Percentiles rank a stretch among this genome's conserved stretches.
phyloP scores from a whole-genome alignment of 1,139 yeast species.

The Candida pseudoviswanathii region DNA sequence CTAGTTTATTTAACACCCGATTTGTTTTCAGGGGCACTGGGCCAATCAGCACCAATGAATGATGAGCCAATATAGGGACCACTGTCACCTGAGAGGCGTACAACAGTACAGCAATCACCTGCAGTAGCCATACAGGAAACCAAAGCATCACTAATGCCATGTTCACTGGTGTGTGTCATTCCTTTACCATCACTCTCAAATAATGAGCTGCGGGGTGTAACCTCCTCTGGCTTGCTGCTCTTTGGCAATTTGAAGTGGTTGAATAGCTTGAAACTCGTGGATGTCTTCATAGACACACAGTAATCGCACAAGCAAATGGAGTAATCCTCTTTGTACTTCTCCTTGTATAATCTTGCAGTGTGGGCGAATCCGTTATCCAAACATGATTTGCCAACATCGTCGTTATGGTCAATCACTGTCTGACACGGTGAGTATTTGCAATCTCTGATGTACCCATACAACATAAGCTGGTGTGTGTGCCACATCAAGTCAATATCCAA shows the following conservation, averaged over 20 bases:
- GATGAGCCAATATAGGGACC: no score
- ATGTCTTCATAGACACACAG: conserved; percentile 11
- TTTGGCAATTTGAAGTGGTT: conserved; percentile 1
- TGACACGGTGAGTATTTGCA: conserved; percentile 16
- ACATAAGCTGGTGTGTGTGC: conserved; percentile 41
- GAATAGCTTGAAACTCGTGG: neutral
- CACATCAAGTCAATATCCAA: conserved; percentile 42
- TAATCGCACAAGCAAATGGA: conserved; percentile 18
- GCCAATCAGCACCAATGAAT: no score
- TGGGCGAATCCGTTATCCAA: conserved; percentile 15
- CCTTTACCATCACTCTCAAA: no score
- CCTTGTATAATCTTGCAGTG: conserved; percentile 17
- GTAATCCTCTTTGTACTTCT: conserved; percentile 15
- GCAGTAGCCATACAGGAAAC: no score
- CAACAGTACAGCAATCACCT: no score
- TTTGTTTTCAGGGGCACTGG: no score
- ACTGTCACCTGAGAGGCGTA: no score
- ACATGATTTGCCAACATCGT: conserved; percentile 15
- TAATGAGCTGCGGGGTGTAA: no score
- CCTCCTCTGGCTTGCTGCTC: neutral
- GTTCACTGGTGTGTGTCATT: no score
- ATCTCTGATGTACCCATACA: conserved; percentile 24
- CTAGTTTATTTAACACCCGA: no score
- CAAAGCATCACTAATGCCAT: no score
- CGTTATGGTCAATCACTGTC: conserved; percentile 18